Conservation (phyloP, 2,329 filamentous ascomycete genomes). For the Lasiodiplodia citricola region DNA sequence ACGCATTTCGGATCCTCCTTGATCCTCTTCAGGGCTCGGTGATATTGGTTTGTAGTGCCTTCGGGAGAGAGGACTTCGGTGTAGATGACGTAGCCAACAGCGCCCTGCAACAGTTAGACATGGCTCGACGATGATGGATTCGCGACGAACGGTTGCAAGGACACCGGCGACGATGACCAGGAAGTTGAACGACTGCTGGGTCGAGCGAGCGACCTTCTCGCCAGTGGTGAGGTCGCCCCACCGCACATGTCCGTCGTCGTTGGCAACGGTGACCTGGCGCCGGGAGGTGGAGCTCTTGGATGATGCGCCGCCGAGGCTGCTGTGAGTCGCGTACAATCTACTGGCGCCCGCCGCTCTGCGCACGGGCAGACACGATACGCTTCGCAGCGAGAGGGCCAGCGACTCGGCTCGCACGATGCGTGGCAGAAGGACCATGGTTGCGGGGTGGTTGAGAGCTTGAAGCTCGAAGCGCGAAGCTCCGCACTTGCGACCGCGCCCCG, state of each 20-base stretch:
- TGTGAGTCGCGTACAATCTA: conserved; percentile 15
- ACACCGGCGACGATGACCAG: conserved; percentile 76
- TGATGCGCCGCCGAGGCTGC: background rate
- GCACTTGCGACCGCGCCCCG: background rate
- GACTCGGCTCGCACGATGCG: conserved; percentile 15
- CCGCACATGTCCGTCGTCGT: conserved; percentile 80
- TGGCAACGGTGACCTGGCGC: conserved; percentile 75
- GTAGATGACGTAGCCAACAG: conserved; percentile 60
- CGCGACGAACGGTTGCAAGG: conserved; percentile 71
- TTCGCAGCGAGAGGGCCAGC: background rate
- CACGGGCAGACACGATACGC: background rate
- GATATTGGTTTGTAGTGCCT: conserved; percentile 87
- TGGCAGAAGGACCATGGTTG: conserved; percentile 54
- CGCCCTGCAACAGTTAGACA: conserved; percentile 58
- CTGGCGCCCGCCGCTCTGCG: background rate
- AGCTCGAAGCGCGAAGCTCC: conserved; percentile 1
- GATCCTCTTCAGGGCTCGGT: conserved; percentile 80
- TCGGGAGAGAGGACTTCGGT: conserved; percentile 57
- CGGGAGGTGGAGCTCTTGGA: conserved; percentile 21
- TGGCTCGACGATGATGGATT: background rate
- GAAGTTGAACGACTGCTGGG: conserved; percentile 90
- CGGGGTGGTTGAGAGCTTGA: conserved; percentile 34
- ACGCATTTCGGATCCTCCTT: conserved; percentile 73
- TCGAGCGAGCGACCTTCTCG: conserved; percentile 84
- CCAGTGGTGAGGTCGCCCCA: conserved; percentile 77